phyloP scores from a whole-genome alignment of 257 asterid species.

The Solanum lignicaule region DNA sequence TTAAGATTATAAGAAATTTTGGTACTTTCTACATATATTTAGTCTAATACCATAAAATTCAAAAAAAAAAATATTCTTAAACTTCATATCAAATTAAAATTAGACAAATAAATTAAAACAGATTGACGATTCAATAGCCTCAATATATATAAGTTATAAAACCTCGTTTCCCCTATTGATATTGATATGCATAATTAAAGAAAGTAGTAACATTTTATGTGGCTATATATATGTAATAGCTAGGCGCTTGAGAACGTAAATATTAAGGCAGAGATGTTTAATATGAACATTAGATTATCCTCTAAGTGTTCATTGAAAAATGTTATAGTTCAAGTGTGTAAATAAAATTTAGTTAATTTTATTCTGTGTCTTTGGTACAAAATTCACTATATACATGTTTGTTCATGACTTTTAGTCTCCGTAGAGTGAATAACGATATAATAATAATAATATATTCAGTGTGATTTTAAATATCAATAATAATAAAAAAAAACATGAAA shows the following conservation, averaged over 20 bases:
- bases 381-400: background rate
- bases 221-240: background rate
- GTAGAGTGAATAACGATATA: background rate
- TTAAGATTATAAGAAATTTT: too few species aligned
- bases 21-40: too few species aligned
- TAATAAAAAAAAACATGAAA: background rate
- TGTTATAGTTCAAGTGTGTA: background rate
- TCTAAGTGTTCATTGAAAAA: background rate
- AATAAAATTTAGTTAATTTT: background rate
- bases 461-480: background rate
- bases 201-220: background rate
- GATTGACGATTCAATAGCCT: too few species aligned
- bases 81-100: too few species aligned
- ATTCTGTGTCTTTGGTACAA: accelerated
- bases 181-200: background rate
- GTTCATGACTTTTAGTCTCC: background rate
- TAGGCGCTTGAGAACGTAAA: background rate
- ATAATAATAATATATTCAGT: accelerated
- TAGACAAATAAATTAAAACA: too few species aligned
- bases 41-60: too few species aligned
- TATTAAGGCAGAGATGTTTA: background rate
- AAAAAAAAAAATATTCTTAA: too few species aligned
- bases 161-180: background rate
- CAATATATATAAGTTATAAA: background rate
- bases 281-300: background rate